Evolutionary conservation across 2,329 filamentous ascomycete genomes (phyloP).

Genomic region (Fusarium lateritium): DNA sequence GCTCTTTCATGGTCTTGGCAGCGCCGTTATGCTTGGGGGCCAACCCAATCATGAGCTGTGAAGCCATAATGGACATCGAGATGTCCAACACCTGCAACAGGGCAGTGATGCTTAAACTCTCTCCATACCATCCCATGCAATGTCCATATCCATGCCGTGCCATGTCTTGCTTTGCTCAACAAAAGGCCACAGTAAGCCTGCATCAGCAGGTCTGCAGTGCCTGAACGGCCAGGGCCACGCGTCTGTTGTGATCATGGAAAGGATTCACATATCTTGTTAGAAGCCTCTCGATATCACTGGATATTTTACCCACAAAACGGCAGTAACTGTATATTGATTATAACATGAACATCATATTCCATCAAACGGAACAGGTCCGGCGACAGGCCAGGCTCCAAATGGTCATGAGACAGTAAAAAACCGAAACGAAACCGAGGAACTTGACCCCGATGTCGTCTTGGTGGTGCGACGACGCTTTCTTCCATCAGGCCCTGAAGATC

Average conservation of each 20-base stretch:
- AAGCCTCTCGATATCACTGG: slow-evolving; percentile 4
- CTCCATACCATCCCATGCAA: slow-evolving; percentile 2
- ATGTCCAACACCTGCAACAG: slow-evolving; percentile 19
- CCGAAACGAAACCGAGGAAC: slow-evolving; percentile 11
- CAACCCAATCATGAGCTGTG: slow-evolving; percentile 22
- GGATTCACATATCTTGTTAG: slow-evolving; percentile 9
- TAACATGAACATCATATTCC: background rate
- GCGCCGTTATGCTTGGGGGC: background rate
- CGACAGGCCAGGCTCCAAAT: background rate
- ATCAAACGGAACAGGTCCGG: slow-evolving; percentile 12
- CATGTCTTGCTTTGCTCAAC: slow-evolving; percentile 16
- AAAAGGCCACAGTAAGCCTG: slow-evolving; percentile 1
- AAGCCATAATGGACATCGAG: slow-evolving; percentile 34
- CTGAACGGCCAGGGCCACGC: background rate
- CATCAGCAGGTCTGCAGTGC: background rate
- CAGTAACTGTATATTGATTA: background rate
- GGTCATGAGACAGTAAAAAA: slow-evolving; percentile 27
- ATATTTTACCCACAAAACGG: background rate
- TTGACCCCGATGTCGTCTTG: slow-evolving; percentile 11
- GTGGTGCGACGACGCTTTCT: slow-evolving; percentile 19
- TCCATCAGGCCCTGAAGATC: slow-evolving; percentile 32
- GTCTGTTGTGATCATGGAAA: background rate
- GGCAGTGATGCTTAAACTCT: slow-evolving; percentile 12
- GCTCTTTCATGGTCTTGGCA: slow-evolving; percentile 27
- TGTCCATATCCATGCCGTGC: slow-evolving; percentile 10